Evolutionary conservation across 2,329 filamentous ascomycete genomes (phyloP).

Genomic region (Moelleriella libera): DNA sequence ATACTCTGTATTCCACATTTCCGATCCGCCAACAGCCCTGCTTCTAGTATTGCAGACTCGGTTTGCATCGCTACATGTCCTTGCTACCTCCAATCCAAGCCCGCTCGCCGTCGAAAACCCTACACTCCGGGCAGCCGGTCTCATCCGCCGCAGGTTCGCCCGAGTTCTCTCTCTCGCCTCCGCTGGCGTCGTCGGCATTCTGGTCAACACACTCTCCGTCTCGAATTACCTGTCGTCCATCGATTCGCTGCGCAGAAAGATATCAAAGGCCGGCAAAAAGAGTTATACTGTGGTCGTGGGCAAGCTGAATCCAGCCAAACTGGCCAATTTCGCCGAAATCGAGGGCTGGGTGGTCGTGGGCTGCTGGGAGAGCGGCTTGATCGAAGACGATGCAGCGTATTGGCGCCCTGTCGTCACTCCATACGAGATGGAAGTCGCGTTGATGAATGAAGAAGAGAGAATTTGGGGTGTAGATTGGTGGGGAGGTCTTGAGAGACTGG

Average conservation of each 20-base stretch:
- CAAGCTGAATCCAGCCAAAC: slow-evolving; percentile 87
- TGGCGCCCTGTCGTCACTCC: slow-evolving; percentile 88
- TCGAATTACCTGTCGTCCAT: slow-evolving; percentile 80
- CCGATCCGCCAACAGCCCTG: slow-evolving; percentile 65
- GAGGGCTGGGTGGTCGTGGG: slow-evolving; percentile 96
- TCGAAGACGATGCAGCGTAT: slow-evolving; percentile 72
- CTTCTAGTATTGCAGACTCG: slow-evolving; percentile 79
- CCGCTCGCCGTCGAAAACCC: slow-evolving; percentile 33
- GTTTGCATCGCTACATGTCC: slow-evolving; percentile 65
- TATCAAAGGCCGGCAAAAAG: slow-evolving; percentile 77
- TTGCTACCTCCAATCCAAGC: slow-evolving; percentile 44
- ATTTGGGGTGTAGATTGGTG: slow-evolving; percentile 84
- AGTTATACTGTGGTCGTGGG: slow-evolving; percentile 93
- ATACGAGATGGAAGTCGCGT: slow-evolving; percentile 71
- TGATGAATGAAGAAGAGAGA: slow-evolving; percentile 60
- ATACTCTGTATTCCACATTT: slow-evolving; percentile 74
- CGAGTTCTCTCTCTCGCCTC: slow-evolving; percentile 69
- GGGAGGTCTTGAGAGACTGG: slow-evolving; percentile 65
- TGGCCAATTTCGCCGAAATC: slow-evolving; percentile 92
- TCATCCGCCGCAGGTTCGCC: slow-evolving; percentile 76
- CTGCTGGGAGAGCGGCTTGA: slow-evolving; percentile 90
- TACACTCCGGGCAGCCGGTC: slow-evolving; percentile 30
- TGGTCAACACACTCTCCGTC: slow-evolving; percentile 91
- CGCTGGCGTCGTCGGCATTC: slow-evolving; percentile 75
- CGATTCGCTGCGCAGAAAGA: slow-evolving; percentile 55